Conservation (phyloP, 106 monocot species). For the Chionographis japonica region DNA sequence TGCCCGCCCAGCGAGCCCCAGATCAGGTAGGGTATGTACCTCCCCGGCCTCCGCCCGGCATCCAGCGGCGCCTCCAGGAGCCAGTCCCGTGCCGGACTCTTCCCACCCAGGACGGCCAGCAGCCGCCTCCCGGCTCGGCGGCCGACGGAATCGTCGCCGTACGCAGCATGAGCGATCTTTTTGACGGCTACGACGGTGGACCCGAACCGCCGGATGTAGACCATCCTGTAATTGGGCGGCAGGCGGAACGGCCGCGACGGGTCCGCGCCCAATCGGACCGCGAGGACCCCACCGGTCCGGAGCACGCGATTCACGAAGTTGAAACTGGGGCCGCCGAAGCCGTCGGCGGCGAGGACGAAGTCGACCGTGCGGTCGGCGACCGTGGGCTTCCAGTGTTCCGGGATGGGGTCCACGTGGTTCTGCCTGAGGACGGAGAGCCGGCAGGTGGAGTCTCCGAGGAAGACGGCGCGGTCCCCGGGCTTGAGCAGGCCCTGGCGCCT, state of each 20-base stretch:
- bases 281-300: constrained; percentile 44
- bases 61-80: constrained; percentile 29
- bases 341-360: constrained; percentile 36
- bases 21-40: constrained; percentile 30
- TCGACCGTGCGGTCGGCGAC: constrained; percentile 36
- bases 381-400: not conserved
- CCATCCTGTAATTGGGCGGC: constrained; percentile 40
- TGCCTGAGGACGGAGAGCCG: constrained; percentile 20
- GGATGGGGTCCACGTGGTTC: constrained; percentile 25
- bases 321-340: constrained; percentile 9
- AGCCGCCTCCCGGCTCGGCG: constrained; percentile 21
- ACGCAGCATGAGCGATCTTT: constrained; percentile 19
- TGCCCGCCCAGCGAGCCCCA: constrained; percentile 26
- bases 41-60: constrained; percentile 12
- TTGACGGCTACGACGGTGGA: constrained; percentile 46
- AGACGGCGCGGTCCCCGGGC: constrained; percentile 21
- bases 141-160: not conserved
- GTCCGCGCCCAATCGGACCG: constrained; percentile 19
- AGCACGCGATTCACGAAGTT: constrained; percentile 39
- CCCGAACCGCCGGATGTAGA: constrained; percentile 50
- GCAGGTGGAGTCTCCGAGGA: constrained; percentile 32
- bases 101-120: constrained; percentile 15
- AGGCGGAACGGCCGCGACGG: constrained; percentile 11
- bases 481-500: constrained; percentile 43
- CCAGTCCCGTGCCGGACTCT: constrained; percentile 21